Conservation (phyloP, 495 filamentous ascomycete species). For the Aspergillus steynii region DNA sequence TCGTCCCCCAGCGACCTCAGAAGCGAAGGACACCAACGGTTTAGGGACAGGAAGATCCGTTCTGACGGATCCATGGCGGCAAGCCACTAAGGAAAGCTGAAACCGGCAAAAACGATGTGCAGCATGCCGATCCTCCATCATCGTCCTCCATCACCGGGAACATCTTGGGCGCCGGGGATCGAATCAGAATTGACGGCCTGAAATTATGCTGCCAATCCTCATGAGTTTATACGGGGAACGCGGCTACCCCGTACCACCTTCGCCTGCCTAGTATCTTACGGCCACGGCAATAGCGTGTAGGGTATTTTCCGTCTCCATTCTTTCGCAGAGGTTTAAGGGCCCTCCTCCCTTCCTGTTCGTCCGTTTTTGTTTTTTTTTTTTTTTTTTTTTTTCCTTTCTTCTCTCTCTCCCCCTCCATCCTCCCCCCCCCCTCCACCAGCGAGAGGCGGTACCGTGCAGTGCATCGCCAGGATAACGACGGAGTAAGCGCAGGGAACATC, state of each 20-base stretch:
- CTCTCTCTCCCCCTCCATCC: background rate
- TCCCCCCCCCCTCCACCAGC: background rate
- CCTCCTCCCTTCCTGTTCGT: too few relatives aligned
- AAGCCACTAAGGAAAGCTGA: slow-evolving; percentile 26
- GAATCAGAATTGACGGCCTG: slow-evolving; percentile 8
- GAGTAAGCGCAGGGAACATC: background rate
- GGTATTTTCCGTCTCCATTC: background rate
- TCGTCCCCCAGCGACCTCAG: too few relatives aligned
- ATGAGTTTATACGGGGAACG: background rate
- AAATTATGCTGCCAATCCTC: background rate
- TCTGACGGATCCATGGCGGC: slow-evolving; percentile 27
- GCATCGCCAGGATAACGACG: background rate
- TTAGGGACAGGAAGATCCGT: slow-evolving; percentile 35
- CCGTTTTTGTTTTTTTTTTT: background rate
- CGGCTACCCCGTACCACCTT: background rate
- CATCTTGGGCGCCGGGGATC: background rate
- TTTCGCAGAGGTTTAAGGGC: background rate
- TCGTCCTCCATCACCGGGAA: slow-evolving; percentile 8
- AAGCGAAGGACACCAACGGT: slow-evolving; percentile 17
- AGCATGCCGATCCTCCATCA: slow-evolving; percentile 33
- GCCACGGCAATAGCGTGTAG: background rate
- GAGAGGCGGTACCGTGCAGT: background rate
- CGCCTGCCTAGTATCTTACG: background rate
- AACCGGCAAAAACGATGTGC: slow-evolving; percentile 29
- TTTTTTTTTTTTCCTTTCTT: background rate